Evolutionary conservation across 495 filamentous ascomycete species (phyloP), one percentile per base, ranked within the genome.

Genomic region (Lasiosphaeris hirsuta): DNA sequence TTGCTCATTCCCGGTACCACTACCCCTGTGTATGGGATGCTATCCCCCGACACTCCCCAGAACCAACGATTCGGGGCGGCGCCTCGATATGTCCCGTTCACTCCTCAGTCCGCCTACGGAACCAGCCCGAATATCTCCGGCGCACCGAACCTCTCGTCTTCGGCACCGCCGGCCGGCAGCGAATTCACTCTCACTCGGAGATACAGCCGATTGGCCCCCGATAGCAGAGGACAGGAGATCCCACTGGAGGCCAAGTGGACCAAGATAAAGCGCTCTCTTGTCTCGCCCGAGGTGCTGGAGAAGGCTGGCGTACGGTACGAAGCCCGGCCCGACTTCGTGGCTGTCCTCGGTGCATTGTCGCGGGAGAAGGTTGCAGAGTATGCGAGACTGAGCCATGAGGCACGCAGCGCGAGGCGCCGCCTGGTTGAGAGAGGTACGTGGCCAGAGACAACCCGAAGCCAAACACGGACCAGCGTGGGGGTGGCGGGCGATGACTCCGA

Each of bases 221-320:
- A 85, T 53, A 71, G 75, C 37, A 66, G 72, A 11, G 82, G 81
- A 11, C 76, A 80, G 36, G 83, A 82, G 36, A 88, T 90, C 35
- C 84, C 85, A 0, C 71, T 81, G 4, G 80, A 85, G 41, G 87
- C 86, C 0, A 83, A 81, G 23, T 90, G 87, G 87, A 90, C 87
- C 14, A 85, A 82, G 66, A 86, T 90, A 59, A 78, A 81, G 42
- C 80, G 87, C 35, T 67, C 74, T 4, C 71, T 87, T 0, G 83
- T 90, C 30, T 88, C 86, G 14, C 84, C 86, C 4, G 83, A 86
- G 55, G 84, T 86, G 0, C 69, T 90, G 1, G 79, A 84, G 56
- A 77, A 82, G 54, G 85, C 80, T 23, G 78, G 84, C 8, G 78
- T 86, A 51, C 79, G 87, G 30, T 90, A 86, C 60, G 86, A 90